Percentiles rank a stretch among this genome's conserved stretches.
phyloP scores from a whole-genome alignment of 306 rosid species.

The Adenanthera pavonina region DNA sequence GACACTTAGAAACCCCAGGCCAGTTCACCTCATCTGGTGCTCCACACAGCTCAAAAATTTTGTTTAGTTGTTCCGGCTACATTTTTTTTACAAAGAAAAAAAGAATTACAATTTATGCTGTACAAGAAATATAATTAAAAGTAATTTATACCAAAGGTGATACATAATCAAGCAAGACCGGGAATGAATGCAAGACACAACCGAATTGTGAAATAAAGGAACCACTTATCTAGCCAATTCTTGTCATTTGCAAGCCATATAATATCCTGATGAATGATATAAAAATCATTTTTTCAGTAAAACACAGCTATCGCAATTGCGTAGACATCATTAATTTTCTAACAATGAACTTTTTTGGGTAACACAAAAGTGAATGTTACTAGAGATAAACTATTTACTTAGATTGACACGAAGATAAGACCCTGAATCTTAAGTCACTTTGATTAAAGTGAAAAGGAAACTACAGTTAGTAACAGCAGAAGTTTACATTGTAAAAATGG shows the following conservation, averaged over 20 bases:
- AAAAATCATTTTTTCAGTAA: background rate
- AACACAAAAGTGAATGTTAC: background rate
- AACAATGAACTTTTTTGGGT: background rate
- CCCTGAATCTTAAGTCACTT: constrained; percentile 8
- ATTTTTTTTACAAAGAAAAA: constrained; percentile 31
- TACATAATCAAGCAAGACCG: constrained; percentile 1
- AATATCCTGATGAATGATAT: background rate
- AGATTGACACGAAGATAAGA: background rate
- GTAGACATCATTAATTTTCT: background rate
- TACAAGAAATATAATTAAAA: background rate
- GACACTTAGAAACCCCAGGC: constrained; percentile 71
- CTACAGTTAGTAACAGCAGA: background rate
- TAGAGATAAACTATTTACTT: background rate
- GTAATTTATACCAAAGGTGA: constrained; percentile 6
- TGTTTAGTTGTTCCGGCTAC: constrained; percentile 75
- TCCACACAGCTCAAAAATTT: constrained; percentile 80
- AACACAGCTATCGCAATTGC: background rate
- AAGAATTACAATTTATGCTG: constrained; percentile 1
- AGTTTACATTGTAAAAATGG: background rate
- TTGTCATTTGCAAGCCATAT: background rate
- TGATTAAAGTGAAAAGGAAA: background rate
- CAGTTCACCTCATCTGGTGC: constrained; percentile 74
- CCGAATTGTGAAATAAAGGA: constrained; percentile 14
- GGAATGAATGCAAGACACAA: background rate
- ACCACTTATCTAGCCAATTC: background rate